Evolutionary conservation across 2,329 filamentous ascomycete species (phyloP).

Genomic region (Aaosphaeria arxii): DNA sequence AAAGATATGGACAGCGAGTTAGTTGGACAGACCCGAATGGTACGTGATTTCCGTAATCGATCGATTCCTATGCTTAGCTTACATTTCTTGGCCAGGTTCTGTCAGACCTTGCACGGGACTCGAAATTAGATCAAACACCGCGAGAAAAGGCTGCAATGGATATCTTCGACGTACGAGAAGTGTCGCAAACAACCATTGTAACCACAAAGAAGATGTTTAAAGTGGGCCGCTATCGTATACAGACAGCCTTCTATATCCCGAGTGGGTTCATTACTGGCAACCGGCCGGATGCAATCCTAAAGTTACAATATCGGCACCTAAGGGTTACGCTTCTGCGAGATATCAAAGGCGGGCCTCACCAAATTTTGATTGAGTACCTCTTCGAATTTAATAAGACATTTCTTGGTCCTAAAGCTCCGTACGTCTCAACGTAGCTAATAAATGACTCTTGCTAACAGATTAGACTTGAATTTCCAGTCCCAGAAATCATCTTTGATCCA

Average conservation of each 20-base stretch:
- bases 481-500: not conserved
- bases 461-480: not conserved
- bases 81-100: not conserved
- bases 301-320: conserved; percentile 7
- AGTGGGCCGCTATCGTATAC: not conserved
- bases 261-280: not conserved
- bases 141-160: not conserved
- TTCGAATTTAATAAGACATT: conserved; percentile 15
- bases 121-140: not conserved
- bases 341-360: conserved; percentile 9
- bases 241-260: not conserved
- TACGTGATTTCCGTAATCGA: not conserved
- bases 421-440: conserved; percentile 2
- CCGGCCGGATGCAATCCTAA: not conserved
- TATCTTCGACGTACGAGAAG: not conserved
- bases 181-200: not conserved
- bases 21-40: not conserved
- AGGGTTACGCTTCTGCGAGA: conserved; percentile 12
- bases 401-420: conserved; percentile 14
- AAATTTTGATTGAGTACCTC: conserved; percentile 12
- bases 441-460: not conserved
- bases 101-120: not conserved
- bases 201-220: not conserved
- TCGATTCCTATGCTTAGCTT: not conserved
- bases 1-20: not conserved